These are phyloP conservation scores for Amphibolis antarctica DNA, from an alignment of 106 monocot species.

Conservation along the genomic window DNA sequence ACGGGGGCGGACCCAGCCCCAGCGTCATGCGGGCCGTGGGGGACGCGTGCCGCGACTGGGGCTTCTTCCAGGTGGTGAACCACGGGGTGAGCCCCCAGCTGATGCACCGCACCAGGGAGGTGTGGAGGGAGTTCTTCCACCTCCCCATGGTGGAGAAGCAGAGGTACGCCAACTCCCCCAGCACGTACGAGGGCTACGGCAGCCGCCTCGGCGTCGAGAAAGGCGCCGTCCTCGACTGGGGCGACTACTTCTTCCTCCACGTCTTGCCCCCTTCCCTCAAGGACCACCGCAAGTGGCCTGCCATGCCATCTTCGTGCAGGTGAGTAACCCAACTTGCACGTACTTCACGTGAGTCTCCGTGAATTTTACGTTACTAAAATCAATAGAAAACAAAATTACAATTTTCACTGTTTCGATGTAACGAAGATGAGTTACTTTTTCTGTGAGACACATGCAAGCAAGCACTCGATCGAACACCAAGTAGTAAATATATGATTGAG, in stretches of 20 bases:
- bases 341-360: too few relatives aligned
- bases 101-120: constrained; percentile 11
- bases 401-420: too few relatives aligned
- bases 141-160: constrained; percentile 35
- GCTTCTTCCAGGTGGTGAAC: constrained; percentile 63
- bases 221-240: constrained; percentile 59
- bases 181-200: constrained; percentile 68
- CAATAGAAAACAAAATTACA: too few relatives aligned
- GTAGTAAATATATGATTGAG: too few relatives aligned
- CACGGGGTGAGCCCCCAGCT: constrained; percentile 38
- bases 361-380: too few relatives aligned
- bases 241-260: constrained; percentile 63
- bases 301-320: constrained; percentile 24
- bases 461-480: too few relatives aligned
- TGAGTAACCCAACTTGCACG: neutral
- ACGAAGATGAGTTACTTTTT: too few relatives aligned
- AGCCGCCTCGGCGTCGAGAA: constrained; percentile 55
- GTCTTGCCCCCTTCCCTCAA: constrained; percentile 19
- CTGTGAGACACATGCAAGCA: too few relatives aligned
- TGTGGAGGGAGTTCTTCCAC: constrained; percentile 49
- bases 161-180: constrained; percentile 39
- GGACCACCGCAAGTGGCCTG: constrained; percentile 42
- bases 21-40: constrained; percentile 12
- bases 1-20: neutral
- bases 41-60: constrained; percentile 46